Evolutionary conservation across 2,329 filamentous ascomycete genomes (phyloP), one percentile per base, ranked within the genome.

Genomic region (Cladophialophora yegresii): DNA sequence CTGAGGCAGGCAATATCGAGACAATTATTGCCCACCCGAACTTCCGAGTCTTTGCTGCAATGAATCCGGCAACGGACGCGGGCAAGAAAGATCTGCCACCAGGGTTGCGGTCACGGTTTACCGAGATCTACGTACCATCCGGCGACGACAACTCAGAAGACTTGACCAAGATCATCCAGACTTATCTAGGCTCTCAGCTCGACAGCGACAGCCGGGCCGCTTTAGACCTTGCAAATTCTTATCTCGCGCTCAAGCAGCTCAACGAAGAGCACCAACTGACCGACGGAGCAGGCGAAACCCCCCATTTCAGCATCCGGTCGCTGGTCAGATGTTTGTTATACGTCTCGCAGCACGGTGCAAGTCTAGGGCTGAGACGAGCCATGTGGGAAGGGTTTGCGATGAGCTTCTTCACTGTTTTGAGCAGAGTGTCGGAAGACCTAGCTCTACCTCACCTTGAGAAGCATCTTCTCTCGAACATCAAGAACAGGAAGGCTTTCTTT

Each of bases 1-100:
- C 93, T 0, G 95, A 99, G 78, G 95, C 92, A 45, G 95, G 95
- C 43, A 92, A 95, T 71, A 91, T 96, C 50, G 92, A 98, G 76
- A 87, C 93, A 69, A 88, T 99, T 40, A 84, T 88, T 66, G 95
- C 93, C 0, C 93, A 99, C 76, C 89, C 92, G 0, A 88, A 96
- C 69, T 99, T 99, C 76, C 88, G 95, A 45, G 90, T 99, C 13
- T 99, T 99, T 74, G 96, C 91, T 58, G 95, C 96, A 30, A 99
- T 99, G 95, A 99, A 99, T 73, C 95, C 95, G 32, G 95, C 95
- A 4, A 99, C 95, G 2, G 95, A 99, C 79, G 88, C 97, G 62
- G 95, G 96, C 66, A 99, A 99, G 78, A 89, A 93, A 62, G 95
- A 99, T 76, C 81, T 99, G 16, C 92, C 93, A 0, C 87, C 91